Conservation (phyloP, 2,329 filamentous ascomycete species). For the Diaporthe ampelina region DNA sequence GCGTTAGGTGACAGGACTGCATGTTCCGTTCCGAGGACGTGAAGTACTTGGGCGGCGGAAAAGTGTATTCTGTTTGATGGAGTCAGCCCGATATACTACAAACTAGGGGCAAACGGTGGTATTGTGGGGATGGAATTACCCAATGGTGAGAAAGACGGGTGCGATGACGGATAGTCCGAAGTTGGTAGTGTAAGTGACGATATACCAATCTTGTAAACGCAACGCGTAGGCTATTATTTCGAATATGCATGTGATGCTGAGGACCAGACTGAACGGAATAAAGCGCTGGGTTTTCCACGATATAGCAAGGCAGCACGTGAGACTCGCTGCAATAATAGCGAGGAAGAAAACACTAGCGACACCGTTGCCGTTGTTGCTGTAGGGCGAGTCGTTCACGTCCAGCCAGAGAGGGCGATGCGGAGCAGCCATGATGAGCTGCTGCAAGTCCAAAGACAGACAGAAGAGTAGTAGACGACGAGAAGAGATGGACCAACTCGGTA, state of each 20-base stretch:
- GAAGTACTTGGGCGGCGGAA: slow-evolving; percentile 46
- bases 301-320: slow-evolving; percentile 34
- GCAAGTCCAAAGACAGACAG: neutral
- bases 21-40: slow-evolving; percentile 48
- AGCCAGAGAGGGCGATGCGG: slow-evolving; percentile 31
- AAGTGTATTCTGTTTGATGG: slow-evolving; percentile 47
- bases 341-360: slow-evolving; percentile 36
- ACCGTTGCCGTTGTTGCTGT: slow-evolving; percentile 33
- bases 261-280: slow-evolving; percentile 33
- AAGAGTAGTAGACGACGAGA: neutral
- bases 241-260: slow-evolving; percentile 37
- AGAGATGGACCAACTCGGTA: slow-evolving; percentile 17
- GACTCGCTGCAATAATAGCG: slow-evolving; percentile 31
- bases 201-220: slow-evolving; percentile 36
- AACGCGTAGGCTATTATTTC: slow-evolving; percentile 35
- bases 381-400: slow-evolving; percentile 40
- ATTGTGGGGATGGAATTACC: slow-evolving; percentile 42
- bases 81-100: neutral
- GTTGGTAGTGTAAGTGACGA: slow-evolving; percentile 30
- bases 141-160: slow-evolving; percentile 48
- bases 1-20: slow-evolving; percentile 46
- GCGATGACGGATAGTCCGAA: slow-evolving; percentile 45
- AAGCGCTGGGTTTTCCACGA: slow-evolving; percentile 35
- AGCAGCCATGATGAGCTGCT: slow-evolving; percentile 32
- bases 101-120: neutral